Evolutionary conservation across 768 basidiomycete genomes (phyloP), one percentile per base, ranked within the genome.

Genomic region (Lanmaoa pseudosensibilis): DNA sequence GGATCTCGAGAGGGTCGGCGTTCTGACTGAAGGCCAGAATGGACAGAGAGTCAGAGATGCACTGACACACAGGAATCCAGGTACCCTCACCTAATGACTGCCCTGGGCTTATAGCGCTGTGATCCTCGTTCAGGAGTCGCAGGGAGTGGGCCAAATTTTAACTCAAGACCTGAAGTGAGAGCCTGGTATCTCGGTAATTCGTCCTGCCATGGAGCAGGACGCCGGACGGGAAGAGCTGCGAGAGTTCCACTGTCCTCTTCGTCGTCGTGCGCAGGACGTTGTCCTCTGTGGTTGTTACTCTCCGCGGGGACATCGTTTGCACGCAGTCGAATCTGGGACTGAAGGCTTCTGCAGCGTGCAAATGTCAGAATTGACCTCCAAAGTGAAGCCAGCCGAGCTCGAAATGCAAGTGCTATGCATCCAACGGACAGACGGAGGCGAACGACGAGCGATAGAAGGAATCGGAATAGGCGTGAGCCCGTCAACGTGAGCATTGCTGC

Each of bases 101-200:
- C 32, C 60, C 23, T 54, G 6, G 15, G 13, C 6, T 34, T 21
- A 43, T 66, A 64, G 8, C 63, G 46, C 44, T 33, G 55, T 37
- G 60, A 65, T 18, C 25, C 52, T n/a, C 32, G 8, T 6, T 58
- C 64, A 1, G 56, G 64, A 21, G 44, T 62, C 8, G 55, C 46
- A 15, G 60, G 40, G 3, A 43, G 0, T 23, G n/a, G 30, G 13
- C 30, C 11, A 5, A 21, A 44, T 8, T 44, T n/a, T 15, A 39
- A 23, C 12, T n/a, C 21, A 3, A 15, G 15, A 13, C 12, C 15
- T 7, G 53, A 36, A 41, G 27, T 18, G n/a, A 15, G 45, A 18
- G 6, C 32, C 10, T 16, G 48, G 33, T 47, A 33, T 19, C 1
- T 54, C 18, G 41, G 25, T 38, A 48, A 15, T 3, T 27, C n/a